Percentiles rank a stretch among this genome's conserved stretches.
Evolutionary conservation across 352 stramenopile genomes (phyloP).

Genomic region (Phytophthora multivora): DNA sequence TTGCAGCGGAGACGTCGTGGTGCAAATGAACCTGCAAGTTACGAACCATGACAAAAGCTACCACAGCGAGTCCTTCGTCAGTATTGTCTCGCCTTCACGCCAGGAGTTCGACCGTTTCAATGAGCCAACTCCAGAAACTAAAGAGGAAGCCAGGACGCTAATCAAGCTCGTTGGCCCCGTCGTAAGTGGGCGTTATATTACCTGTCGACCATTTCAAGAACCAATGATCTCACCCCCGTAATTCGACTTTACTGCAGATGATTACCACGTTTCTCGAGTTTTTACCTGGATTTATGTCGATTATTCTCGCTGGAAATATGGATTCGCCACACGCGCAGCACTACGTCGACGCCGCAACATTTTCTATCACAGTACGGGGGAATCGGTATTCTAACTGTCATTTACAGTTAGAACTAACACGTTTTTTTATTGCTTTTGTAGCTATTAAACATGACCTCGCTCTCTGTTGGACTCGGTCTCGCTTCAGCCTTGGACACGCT

Average conservation of each 20-base stretch:
- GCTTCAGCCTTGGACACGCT: slow-evolving; percentile 79
- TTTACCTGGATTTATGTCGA: slow-evolving; percentile 39
- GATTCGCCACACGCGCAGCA: slow-evolving; percentile 49
- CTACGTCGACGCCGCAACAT: slow-evolving; percentile 52
- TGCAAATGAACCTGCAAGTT: background rate
- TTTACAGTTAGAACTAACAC: background rate
- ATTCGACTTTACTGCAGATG: slow-evolving; percentile 10
- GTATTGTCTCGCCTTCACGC: background rate
- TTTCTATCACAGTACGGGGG: slow-evolving; percentile 47
- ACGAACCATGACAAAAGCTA: background rate
- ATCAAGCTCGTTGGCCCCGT: slow-evolving; percentile 48
- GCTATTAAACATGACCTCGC: slow-evolving; percentile 18
- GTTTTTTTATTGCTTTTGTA: background rate
- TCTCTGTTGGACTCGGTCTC: slow-evolving; percentile 60
- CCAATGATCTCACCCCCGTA: background rate
- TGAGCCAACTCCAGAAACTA: slow-evolving; percentile 15
- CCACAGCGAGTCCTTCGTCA: slow-evolving; percentile 10
- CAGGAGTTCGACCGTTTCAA: slow-evolving; percentile 1
- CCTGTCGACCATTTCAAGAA: background rate
- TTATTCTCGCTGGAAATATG: slow-evolving; percentile 64
- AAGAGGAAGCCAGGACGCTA: slow-evolving; percentile 39
- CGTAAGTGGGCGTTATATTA: background rate
- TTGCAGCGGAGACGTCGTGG: too few species aligned
- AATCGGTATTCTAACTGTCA: background rate
- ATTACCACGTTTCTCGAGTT: slow-evolving; percentile 49